A percentile compares a stretch with the other conserved stretches of the same genome.
Conservation (phyloP, 805 yeast species). For the Teunomyces lycoperdinae region DNA sequence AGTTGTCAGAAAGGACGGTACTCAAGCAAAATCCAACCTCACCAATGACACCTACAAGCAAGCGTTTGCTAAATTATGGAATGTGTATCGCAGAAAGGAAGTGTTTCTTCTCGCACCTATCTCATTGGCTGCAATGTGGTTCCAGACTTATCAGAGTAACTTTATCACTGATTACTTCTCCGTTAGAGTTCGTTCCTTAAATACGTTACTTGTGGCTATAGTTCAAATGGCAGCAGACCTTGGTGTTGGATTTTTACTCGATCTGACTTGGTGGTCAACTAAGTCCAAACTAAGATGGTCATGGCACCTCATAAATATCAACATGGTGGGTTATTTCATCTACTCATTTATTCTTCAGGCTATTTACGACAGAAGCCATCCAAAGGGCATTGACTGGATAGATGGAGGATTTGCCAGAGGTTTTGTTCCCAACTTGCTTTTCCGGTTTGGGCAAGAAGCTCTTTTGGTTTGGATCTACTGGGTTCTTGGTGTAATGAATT, state of each 20-base stretch:
- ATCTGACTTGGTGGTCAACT: background rate
- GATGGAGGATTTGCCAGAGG: background rate
- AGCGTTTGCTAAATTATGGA: background rate
- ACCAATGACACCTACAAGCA: slow-evolving; percentile 1
- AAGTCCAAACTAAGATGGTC: slow-evolving; percentile 3
- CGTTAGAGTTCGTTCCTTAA: slow-evolving; percentile 1
- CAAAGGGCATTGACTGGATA: background rate
- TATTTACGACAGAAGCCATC: background rate
- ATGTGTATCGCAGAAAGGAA: slow-evolving; percentile 1
- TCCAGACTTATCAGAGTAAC: slow-evolving; percentile 2
- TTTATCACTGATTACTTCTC: slow-evolving; percentile 1
- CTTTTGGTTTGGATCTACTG: slow-evolving; percentile 2
- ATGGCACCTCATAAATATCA: slow-evolving; percentile 1
- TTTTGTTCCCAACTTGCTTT: background rate
- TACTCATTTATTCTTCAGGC: background rate
- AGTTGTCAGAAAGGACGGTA: slow-evolving; percentile 2
- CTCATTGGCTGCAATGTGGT: slow-evolving; percentile 3
- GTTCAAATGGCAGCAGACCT: slow-evolving; percentile 2
- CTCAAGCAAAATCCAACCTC: background rate
- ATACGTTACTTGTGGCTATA: background rate
- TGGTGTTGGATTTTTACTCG: slow-evolving; percentile 2
- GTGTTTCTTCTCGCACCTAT: slow-evolving; percentile 2
- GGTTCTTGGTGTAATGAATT: slow-evolving; percentile 2
- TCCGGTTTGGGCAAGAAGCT: slow-evolving; percentile 1
- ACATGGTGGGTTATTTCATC: slow-evolving; percentile 1